Conservation (phyloP, 768 basidiomycete species). For the Lentinula detonsa region DNA sequence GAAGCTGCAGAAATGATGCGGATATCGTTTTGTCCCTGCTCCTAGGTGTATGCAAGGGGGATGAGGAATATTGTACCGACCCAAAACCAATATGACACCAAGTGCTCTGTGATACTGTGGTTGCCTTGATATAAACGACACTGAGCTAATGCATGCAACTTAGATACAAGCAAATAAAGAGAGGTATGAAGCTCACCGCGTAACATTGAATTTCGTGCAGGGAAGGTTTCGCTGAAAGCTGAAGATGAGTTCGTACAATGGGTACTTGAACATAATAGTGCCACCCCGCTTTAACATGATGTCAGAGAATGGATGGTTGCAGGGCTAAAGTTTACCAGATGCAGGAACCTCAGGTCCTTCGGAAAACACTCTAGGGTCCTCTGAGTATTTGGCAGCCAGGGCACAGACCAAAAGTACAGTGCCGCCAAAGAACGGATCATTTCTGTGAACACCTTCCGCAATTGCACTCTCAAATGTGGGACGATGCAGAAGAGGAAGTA, state of each 20-base stretch:
- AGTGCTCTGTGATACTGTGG: slow-evolving; percentile 43
- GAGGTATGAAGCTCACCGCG: slow-evolving; percentile 39
- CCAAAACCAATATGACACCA: slow-evolving; percentile 61
- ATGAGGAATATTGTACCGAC: slow-evolving; percentile 19
- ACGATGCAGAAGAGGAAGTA: slow-evolving; percentile 36
- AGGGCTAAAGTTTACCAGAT: slow-evolving; percentile 12
- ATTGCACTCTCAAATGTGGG: slow-evolving; percentile 28
- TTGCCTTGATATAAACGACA: slow-evolving; percentile 40
- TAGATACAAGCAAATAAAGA: neutral
- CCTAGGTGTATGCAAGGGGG: too few species aligned
- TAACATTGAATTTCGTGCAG: slow-evolving; percentile 70
- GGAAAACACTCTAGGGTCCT: slow-evolving; percentile 56
- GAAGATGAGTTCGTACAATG: slow-evolving; percentile 45
- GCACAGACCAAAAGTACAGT: slow-evolving; percentile 63
- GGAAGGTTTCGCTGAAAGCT: slow-evolving; percentile 49
- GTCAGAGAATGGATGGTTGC: neutral
- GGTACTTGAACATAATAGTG: slow-evolving; percentile 64
- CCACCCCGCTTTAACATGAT: slow-evolving; percentile 40
- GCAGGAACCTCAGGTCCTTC: slow-evolving; percentile 35
- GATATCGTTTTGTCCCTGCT: too few species aligned
- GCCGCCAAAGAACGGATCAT: slow-evolving; percentile 37
- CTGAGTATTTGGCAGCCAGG: slow-evolving; percentile 49
- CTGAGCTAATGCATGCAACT: slow-evolving; percentile 31
- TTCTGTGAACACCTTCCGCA: slow-evolving; percentile 20
- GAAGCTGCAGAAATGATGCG: slow-evolving; percentile 23